phyloP scores from a whole-genome alignment of 345 rosid species.

The Eutrema heterophyllum region DNA sequence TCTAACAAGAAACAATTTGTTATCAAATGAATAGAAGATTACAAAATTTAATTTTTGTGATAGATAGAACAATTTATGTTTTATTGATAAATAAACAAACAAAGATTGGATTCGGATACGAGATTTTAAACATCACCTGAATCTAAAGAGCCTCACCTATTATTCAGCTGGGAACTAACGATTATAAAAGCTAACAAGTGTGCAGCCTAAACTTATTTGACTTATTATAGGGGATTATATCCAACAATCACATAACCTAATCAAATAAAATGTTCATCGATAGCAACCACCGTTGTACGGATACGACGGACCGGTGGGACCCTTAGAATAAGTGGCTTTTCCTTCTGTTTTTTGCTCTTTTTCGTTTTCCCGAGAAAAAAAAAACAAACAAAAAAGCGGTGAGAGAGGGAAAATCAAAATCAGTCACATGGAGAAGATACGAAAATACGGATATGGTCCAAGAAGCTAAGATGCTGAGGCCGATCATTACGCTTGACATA shows the following conservation, averaged over 20 bases:
- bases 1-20: too few species aligned
- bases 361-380: not conserved
- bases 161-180: not conserved
- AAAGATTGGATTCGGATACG: not conserved
- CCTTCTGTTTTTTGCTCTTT: not conserved
- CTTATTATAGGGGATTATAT: not conserved
- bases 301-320: conserved; percentile 4
- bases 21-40: too few species aligned
- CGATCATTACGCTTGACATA: conserved; percentile 65
- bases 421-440: conserved; percentile 43
- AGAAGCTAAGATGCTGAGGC: conserved; percentile 55
- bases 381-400: not conserved
- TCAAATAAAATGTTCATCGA: not conserved
- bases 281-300: conserved; percentile 24
- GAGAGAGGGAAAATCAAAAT: conserved; percentile 5
- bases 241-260: conserved; percentile 11
- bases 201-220: not conserved
- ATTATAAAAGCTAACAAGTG: not conserved
- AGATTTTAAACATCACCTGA: not conserved
- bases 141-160: not conserved
- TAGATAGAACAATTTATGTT: too few species aligned
- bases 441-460: conserved; percentile 65
- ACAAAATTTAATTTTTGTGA: too few species aligned
- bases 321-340: not conserved
- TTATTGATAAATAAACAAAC: too few species aligned